A percentile compares a stretch with the other conserved stretches of the same genome.
phyloP scores from a whole-genome alignment of 352 stramenopile genomes.

The Pythium sp. region DNA sequence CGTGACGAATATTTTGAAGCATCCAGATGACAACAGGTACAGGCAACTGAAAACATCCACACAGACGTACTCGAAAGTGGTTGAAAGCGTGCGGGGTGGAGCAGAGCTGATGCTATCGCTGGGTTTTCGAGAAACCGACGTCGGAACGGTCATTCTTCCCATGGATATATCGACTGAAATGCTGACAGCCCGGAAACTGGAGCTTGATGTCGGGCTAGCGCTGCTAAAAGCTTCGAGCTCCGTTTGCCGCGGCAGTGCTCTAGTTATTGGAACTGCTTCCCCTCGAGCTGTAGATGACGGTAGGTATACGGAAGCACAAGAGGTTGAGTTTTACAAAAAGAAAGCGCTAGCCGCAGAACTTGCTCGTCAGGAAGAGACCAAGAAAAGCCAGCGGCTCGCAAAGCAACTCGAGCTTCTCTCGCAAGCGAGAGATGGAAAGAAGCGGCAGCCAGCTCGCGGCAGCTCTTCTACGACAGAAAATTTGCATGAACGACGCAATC shows the following conservation, averaged over 20 bases:
- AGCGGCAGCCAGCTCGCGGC: neutral
- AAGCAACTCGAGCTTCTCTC: conserved; percentile 28
- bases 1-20: conserved; percentile 46
- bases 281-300: neutral
- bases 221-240: neutral
- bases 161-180: conserved; percentile 20
- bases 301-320: neutral
- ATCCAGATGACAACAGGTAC: conserved; percentile 45
- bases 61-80: conserved; percentile 40
- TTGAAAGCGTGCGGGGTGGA: conserved; percentile 33
- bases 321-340: conserved; percentile 29
- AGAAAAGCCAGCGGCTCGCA: conserved; percentile 21
- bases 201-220: conserved; percentile 42
- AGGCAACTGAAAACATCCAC: conserved; percentile 51
- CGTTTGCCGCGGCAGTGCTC: neutral
- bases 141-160: conserved; percentile 33
- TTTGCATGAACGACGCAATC: neutral
- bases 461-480: neutral
- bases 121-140: conserved; percentile 55
- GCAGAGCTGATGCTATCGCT: conserved; percentile 40
- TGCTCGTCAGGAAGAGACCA: conserved; percentile 25
- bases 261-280: neutral
- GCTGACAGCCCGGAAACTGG: conserved; percentile 37
- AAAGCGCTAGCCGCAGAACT: conserved; percentile 27
- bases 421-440: neutral